phyloP scores from a whole-genome alignment of 768 basidiomycete genomes.

The Kwoniella heveanensis region DNA sequence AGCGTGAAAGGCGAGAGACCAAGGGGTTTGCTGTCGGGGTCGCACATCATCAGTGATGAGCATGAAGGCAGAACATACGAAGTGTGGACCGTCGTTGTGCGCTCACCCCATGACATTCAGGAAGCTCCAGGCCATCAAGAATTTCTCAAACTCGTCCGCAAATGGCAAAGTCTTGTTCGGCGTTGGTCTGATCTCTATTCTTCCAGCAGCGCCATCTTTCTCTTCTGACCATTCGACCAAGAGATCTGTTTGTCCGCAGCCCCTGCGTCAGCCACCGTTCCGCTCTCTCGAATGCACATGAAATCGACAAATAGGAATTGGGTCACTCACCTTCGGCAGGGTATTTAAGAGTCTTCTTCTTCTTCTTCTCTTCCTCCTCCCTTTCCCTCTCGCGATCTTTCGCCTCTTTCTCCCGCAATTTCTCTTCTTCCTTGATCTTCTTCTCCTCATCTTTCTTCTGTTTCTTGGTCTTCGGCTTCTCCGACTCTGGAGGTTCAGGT shows the following conservation, averaged over 20 bases:
- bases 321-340: slow-evolving; percentile 52
- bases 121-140: slow-evolving; percentile 93
- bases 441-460: slow-evolving; percentile 27
- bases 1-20: slow-evolving; percentile 84
- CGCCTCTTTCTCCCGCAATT: slow-evolving; percentile 28
- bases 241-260: slow-evolving; percentile 42
- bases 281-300: neutral
- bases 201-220: slow-evolving; percentile 34
- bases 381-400: slow-evolving; percentile 39
- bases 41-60: neutral
- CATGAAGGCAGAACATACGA: neutral
- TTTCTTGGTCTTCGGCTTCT: slow-evolving; percentile 30
- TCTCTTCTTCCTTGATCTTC: slow-evolving; percentile 31
- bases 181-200: slow-evolving; percentile 42
- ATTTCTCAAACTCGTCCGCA: slow-evolving; percentile 68
- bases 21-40: slow-evolving; percentile 69
- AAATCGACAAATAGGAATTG: too few species aligned
- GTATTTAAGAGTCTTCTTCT: slow-evolving; percentile 52
- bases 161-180: slow-evolving; percentile 48
- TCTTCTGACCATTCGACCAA: slow-evolving; percentile 47
- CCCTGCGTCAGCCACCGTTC: too few species aligned
- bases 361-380: slow-evolving; percentile 45
- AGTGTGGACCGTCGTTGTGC: neutral
- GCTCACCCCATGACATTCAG: slow-evolving; percentile 85
- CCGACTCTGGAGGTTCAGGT: slow-evolving; percentile 22